Conservation (phyloP, 176 grass and related monocot species). For the bread wheat (Triticum aestivum) region IWGSC_CS_RefSeq_v2.1 NC_057801.1:325251404-325251903, state of each 20-base stretch:
- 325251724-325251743: neutral
- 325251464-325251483: neutral
- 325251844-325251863: too few species aligned
- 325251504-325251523: neutral
- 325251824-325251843: too few species aligned
- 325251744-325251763: too few species aligned
- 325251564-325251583: too few species aligned
- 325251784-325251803: too few species aligned
- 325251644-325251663: slow-evolving; percentile 20
- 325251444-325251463: neutral
- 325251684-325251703: slow-evolving; percentile 10
- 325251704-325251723: slow-evolving; percentile 16
- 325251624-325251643: too few species aligned
- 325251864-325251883: too few species aligned
- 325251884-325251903: too few species aligned
- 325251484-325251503: neutral
- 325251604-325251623: too few species aligned
- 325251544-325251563: neutral
- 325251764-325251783: too few species aligned
- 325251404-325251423: neutral
- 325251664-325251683: slow-evolving; percentile 17
- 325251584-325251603: too few species aligned
- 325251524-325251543: neutral
- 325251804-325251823: too few species aligned
- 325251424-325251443: neutral